Evolutionary conservation across 805 yeast genomes (phyloP).

Genomic region (Saccharomyces eubayanus): DNA sequence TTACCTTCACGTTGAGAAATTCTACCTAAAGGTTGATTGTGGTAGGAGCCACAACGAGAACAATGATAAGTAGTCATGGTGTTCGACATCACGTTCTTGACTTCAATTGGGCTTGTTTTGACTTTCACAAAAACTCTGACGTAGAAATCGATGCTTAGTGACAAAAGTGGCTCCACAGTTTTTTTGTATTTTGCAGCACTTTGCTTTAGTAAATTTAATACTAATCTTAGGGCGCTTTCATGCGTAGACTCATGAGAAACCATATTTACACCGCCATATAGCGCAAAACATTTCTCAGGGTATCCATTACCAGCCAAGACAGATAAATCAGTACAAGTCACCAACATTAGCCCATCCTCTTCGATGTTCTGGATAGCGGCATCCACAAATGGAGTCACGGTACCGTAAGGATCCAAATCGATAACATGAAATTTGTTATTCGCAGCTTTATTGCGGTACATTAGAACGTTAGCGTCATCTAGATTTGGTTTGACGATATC

Average conservation of each 20-base stretch:
- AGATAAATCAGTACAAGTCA: conserved; percentile 94
- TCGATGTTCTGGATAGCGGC: conserved; percentile 78
- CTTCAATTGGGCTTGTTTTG: conserved; percentile 67
- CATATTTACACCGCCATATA: conserved; percentile 87
- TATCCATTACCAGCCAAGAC: conserved; percentile 93
- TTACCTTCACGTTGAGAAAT: conserved; percentile 36
- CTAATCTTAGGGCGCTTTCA: conserved; percentile 85
- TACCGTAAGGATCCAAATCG: conserved; percentile 95
- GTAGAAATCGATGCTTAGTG: conserved; percentile 86
- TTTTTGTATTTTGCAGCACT: conserved; percentile 88
- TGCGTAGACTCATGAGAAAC: conserved; percentile 76
- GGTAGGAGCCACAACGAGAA: conserved; percentile 72
- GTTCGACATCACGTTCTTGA: conserved; percentile 67
- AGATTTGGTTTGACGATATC: conserved; percentile 55
- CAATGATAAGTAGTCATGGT: conserved; percentile 78
- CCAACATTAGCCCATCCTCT: conserved; percentile 77
- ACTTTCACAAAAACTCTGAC: conserved; percentile 80
- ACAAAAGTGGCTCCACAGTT: conserved; percentile 76
- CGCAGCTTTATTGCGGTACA: conserved; percentile 44
- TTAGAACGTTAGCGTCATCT: conserved; percentile 86
- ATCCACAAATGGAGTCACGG: conserved; percentile 93
- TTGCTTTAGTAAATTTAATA: conserved; percentile 62
- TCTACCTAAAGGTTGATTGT: conserved; percentile 70
- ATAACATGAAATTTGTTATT: conserved; percentile 63
- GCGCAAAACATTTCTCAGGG: conserved; percentile 92